Evolutionary conservation across 805 yeast genomes (phyloP).

Genomic region (Starmerella floris): DNA sequence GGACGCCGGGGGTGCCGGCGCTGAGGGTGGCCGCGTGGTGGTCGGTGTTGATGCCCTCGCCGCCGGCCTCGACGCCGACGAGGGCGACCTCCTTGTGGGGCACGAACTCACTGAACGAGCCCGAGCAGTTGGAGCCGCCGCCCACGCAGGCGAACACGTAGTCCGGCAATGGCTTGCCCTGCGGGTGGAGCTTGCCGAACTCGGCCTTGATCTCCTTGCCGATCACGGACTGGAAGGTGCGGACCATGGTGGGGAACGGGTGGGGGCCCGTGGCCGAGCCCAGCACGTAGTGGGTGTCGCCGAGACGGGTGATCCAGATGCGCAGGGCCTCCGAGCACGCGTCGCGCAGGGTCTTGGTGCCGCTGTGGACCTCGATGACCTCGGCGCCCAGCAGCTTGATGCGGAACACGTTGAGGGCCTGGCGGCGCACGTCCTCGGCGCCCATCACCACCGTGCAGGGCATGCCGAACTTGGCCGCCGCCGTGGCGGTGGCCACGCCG

Average conservation of each 20-base stretch:
- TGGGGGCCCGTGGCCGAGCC: constrained; percentile 99
- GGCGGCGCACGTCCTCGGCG: constrained; percentile 97
- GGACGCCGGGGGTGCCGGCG: constrained; percentile 92
- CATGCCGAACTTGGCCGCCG: constrained; percentile 55
- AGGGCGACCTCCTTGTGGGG: constrained; percentile 62
- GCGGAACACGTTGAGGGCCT: constrained; percentile 94
- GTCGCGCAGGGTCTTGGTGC: constrained; percentile 91
- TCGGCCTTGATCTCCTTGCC: constrained; percentile 91
- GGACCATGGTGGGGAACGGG: constrained; percentile 94
- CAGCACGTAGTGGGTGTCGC: constrained; percentile 83
- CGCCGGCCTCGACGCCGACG: constrained; percentile 97
- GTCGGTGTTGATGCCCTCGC: constrained; percentile 85
- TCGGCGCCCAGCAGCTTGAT: constrained; percentile 94
- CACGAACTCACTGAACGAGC: constrained; percentile 90
- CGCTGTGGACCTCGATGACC: constrained; percentile 84
- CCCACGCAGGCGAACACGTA: constrained; percentile 98
- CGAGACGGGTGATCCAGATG: constrained; percentile 80
- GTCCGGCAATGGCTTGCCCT: constrained; percentile 66
- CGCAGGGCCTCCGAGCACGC: constrained; percentile 97
- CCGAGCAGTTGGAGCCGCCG: constrained; percentile 95
- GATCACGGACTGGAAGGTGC: constrained; percentile 95
- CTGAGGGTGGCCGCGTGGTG: constrained; percentile 88
- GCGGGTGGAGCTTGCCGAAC: constrained; percentile 56
- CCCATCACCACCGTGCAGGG: constrained; percentile 96
- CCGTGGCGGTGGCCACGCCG: constrained; percentile 41